A percentile compares a stretch with the other conserved stretches of the same genome.
phyloP scores from a whole-genome alignment of 345 rosid genomes.

The Bretschneidera sinensis region DNA sequence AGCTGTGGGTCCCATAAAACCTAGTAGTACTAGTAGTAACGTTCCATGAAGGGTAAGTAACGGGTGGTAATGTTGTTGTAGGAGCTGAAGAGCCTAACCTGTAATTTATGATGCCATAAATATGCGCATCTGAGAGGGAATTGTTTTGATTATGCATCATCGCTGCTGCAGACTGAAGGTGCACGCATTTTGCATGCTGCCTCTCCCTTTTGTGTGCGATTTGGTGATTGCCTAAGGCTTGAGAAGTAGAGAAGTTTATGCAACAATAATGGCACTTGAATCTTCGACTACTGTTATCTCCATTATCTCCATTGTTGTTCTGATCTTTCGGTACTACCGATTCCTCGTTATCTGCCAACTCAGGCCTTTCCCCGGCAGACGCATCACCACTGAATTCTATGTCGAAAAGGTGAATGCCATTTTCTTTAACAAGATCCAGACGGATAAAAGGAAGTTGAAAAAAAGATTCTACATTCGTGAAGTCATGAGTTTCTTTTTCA shows the following conservation, averaged over 20 bases:
- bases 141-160: slow-evolving; percentile 41
- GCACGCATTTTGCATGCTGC: slow-evolving; percentile 85
- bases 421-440: slow-evolving; percentile 55
- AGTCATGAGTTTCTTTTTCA: slow-evolving; percentile 47
- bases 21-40: slow-evolving; percentile 24
- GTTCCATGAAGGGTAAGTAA: slow-evolving; percentile 60
- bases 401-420: slow-evolving; percentile 83
- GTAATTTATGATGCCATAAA: slow-evolving; percentile 58
- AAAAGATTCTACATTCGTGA: slow-evolving; percentile 50
- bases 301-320: slow-evolving; percentile 28
- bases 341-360: slow-evolving; percentile 34
- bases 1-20: slow-evolving; percentile 44
- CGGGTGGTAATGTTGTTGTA: slow-evolving; percentile 18
- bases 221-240: slow-evolving; percentile 98
- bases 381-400: slow-evolving; percentile 52
- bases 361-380: slow-evolving; percentile 22
- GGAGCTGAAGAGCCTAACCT: slow-evolving; percentile 33
- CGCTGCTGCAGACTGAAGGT: slow-evolving; percentile 63
- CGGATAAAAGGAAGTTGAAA: slow-evolving; percentile 60
- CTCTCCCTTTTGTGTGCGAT: slow-evolving; percentile 99
- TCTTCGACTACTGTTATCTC: slow-evolving; percentile 51
- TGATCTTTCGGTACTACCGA: slow-evolving; percentile 23
- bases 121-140: slow-evolving; percentile 44
- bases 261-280: slow-evolving; percentile 96
- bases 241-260: slow-evolving; percentile 95